A percentile compares a stretch with the other conserved stretches of the same genome.
These are phyloP conservation scores for Beta lomatogona DNA, from an alignment of 179 eudicot species.

Conservation along the genomic window DNA sequence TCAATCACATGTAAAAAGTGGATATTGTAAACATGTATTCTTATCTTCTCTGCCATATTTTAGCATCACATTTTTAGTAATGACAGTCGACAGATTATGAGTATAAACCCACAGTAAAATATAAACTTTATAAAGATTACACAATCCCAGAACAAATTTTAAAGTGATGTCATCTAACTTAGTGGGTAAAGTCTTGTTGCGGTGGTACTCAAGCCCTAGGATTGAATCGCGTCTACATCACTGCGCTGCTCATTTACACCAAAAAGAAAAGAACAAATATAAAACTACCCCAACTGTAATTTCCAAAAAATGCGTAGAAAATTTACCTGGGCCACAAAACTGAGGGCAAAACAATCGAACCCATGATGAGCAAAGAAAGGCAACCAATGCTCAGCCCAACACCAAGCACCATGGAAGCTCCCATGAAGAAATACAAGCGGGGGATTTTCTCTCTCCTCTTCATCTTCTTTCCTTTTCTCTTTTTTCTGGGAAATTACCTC, in stretches of 20 bases:
- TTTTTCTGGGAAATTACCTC: slow-evolving; percentile 75
- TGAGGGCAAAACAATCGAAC: slow-evolving; percentile 76
- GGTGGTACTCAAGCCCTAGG: no score
- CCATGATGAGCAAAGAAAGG: slow-evolving; percentile 79
- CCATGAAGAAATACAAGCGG: slow-evolving; percentile 85
- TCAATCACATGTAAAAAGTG: not conserved
- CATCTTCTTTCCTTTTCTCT: slow-evolving; percentile 21
- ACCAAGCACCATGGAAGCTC: slow-evolving; percentile 96
- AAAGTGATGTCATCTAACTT: no score
- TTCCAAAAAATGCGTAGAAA: not conserved
- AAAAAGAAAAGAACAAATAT: not conserved
- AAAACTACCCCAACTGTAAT: not conserved
- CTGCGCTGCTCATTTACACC: no score
- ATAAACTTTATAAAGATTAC: not conserved
- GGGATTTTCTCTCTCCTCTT: slow-evolving; percentile 37
- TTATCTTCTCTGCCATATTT: not conserved
- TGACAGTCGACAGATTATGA: not conserved
- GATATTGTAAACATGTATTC: no score
- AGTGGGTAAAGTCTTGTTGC: no score
- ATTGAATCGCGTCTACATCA: no score
- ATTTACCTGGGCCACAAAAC: slow-evolving; percentile 80
- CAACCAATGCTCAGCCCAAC: slow-evolving; percentile 94
- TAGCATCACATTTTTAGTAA: not conserved
- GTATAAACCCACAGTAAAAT: not conserved
- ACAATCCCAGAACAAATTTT: not conserved